A percentile compares a stretch with the other conserved stretches of the same genome.
Conservation (phyloP, 2,329 filamentous ascomycete genomes). For the Penicillium sp. region DNA sequence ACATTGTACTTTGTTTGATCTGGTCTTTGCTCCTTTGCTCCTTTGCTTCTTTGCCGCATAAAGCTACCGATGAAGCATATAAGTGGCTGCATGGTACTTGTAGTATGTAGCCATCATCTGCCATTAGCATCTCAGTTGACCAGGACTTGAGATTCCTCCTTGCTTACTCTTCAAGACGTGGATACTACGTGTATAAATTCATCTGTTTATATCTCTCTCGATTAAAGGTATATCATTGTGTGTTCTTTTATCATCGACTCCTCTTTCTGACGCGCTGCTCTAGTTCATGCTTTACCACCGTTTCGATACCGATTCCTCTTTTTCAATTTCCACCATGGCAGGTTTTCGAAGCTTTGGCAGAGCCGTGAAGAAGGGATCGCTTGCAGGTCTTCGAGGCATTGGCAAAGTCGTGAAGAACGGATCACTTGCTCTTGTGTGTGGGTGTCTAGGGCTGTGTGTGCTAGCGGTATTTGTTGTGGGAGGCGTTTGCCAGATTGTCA, state of each 20-base stretch:
- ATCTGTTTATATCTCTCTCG: too few species aligned
- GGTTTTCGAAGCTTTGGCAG: neutral
- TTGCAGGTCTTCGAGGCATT: neutral
- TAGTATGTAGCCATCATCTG: neutral
- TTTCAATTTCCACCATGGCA: neutral
- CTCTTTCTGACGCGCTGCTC: neutral
- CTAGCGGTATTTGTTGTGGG: neutral
- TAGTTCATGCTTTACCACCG: neutral
- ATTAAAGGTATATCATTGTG: too few species aligned
- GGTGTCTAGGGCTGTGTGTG: neutral
- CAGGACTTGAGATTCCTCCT: neutral
- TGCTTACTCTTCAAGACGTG: too few species aligned
- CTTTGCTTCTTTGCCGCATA: too few species aligned
- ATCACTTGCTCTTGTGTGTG: too few species aligned
- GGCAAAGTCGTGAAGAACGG: neutral
- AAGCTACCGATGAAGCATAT: neutral
- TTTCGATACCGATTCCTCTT: neutral
- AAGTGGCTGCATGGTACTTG: neutral
- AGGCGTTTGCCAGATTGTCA: fast-evolving
- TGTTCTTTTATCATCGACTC: too few species aligned
- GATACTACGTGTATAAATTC: neutral
- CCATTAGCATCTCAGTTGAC: neutral
- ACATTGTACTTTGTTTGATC: too few species aligned
- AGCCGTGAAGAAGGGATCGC: neutral
- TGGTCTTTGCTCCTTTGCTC: too few species aligned